Evolutionary conservation across 2,329 filamentous ascomycete genomes (phyloP), one percentile per base, ranked within the genome.

Genomic region (Trichoderma harzianum): DNA sequence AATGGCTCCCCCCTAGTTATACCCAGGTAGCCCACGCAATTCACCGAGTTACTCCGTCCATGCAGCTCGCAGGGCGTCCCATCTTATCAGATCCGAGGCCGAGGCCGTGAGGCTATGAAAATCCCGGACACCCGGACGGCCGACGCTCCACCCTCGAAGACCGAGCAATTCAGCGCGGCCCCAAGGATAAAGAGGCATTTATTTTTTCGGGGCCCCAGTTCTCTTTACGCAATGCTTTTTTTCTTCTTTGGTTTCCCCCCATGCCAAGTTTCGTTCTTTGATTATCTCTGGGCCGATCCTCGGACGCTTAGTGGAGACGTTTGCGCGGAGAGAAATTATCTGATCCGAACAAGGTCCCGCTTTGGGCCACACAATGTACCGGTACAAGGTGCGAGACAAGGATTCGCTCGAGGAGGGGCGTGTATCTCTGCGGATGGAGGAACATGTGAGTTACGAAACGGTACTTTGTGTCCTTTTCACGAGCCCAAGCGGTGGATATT

Each of bases 261-360:
- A 14, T 69, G 66, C 66, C 53, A 69, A 60, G 67, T 70, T 30
- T 51, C 18, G 5, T 6, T 39, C 36, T 28, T 30, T 30, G 39
- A 24, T 64, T 32, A 24, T 57, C 26, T 14, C 43, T 30, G 24
- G 32, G 68, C 68, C 68, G 68, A 64, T 70, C 28, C 47, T 70
- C 68, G 68, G 68, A 70, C 47, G 60, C 58, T 10, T 14, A 24
- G 67, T 69, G 67, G 67, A 51, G 67, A 61, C 16, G 57, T 36
- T 28, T 36, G 36, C 58, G 71, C 74, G 72, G 72, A 74, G 71
- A 71, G 76, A 74, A 77, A 78, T 81, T 81, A 81, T 81, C 80
- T 80, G 80, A 81, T 81, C 80, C 79, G 77, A 78, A 55, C 32
- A 60, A 24, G 43, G 75, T 72, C 73, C 74, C 71, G 69, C 73